These are phyloP conservation scores for Ottelia alismoides DNA, from an alignment of 106 monocot genomes.

Conservation along the genomic window DNA sequence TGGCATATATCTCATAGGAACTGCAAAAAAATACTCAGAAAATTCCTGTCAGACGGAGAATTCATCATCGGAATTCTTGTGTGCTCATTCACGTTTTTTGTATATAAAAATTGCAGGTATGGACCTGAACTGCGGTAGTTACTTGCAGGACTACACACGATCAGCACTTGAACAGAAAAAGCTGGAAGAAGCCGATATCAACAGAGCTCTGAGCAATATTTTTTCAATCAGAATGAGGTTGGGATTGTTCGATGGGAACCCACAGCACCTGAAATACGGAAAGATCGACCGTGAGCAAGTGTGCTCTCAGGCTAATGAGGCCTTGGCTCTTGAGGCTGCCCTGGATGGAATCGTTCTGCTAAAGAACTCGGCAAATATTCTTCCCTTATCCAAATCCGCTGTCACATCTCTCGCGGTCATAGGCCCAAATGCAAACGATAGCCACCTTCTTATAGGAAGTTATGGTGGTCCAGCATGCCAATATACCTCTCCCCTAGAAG, in stretches of 20 bases:
- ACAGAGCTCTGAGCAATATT: constrained; percentile 69
- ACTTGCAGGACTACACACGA: constrained; percentile 48
- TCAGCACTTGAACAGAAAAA: constrained; percentile 52
- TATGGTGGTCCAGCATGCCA: constrained; percentile 54
- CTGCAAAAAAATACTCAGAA: too few species aligned
- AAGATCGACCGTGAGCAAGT: too few species aligned
- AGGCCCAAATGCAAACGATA: constrained; percentile 54
- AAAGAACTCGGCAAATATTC: constrained; percentile 25
- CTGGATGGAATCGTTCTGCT: constrained; percentile 58
- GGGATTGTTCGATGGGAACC: constrained; percentile 74
- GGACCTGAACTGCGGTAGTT: constrained; percentile 85
- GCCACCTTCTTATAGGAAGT: constrained; percentile 29
- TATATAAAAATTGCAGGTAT: constrained; percentile 55
- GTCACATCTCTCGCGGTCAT: constrained; percentile 41
- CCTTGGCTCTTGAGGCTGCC: constrained; percentile 46
- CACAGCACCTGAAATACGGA: constrained; percentile 30
- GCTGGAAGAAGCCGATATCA: constrained; percentile 45
- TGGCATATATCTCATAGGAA: too few species aligned
- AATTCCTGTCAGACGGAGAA: too few species aligned
- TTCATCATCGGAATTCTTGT: too few species aligned
- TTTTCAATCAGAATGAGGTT: constrained; percentile 75
- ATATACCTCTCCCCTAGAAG: constrained; percentile 30
- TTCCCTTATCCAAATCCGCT: constrained; percentile 31
- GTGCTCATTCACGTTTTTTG: too few species aligned
- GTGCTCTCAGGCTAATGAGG: constrained; percentile 31